Conservation (phyloP, 2,329 filamentous ascomycete species). For the Colletotrichum tamarilloi region DNA sequence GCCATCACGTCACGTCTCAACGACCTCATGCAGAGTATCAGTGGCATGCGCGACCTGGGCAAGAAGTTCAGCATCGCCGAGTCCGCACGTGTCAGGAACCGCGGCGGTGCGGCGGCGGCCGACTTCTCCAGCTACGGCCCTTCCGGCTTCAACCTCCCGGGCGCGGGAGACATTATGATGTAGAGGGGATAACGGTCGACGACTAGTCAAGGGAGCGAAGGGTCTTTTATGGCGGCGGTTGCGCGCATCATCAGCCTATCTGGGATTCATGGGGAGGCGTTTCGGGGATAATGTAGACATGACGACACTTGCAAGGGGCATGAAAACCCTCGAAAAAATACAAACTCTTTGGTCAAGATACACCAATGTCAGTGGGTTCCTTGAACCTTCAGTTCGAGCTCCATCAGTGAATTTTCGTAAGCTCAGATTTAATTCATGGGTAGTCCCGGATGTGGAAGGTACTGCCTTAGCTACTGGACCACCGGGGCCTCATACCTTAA, state of each 20-base stretch:
- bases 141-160: constrained; percentile 36
- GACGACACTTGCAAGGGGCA: constrained; percentile 18
- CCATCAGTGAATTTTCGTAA: background rate
- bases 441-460: too few species aligned
- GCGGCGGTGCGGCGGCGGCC: background rate
- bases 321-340: background rate
- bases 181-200: constrained; percentile 12
- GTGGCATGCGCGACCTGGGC: constrained; percentile 77
- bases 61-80: constrained; percentile 77
- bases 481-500: too few species aligned
- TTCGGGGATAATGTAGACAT: constrained; percentile 25
- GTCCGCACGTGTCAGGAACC: constrained; percentile 41
- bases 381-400: background rate
- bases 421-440: too few species aligned
- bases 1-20: constrained; percentile 81
- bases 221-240: background rate
- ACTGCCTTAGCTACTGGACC: too few species aligned
- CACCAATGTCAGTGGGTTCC: background rate
- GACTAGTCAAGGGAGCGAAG: background rate
- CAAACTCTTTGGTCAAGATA: background rate
- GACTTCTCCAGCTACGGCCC: constrained; percentile 25
- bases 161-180: constrained; percentile 41
- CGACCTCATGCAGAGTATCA: constrained; percentile 77
- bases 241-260: background rate
- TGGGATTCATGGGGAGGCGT: constrained; percentile 25